phyloP scores from a whole-genome alignment of 1,284 basidiomycete genomes.

The Cerrena zonata region DNA sequence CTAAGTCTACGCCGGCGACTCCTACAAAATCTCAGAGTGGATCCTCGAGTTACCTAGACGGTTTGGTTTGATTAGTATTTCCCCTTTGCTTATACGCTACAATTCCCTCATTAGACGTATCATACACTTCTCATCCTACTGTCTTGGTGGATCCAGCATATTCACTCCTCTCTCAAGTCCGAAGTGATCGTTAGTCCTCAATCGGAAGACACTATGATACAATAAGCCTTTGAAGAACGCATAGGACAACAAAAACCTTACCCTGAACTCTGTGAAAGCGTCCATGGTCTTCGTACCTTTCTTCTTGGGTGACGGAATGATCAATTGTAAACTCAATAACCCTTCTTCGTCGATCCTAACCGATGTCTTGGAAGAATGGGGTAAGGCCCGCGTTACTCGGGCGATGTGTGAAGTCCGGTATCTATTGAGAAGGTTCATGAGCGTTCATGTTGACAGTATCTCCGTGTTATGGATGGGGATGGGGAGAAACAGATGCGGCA shows the following conservation, averaged over 20 bases:
- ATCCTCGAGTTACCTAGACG: neutral
- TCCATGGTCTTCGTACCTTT: slow-evolving; percentile 41
- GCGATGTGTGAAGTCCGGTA: slow-evolving; percentile 75
- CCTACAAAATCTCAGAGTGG: neutral
- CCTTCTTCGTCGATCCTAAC: slow-evolving; percentile 78
- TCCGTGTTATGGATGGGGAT: too few relatives aligned
- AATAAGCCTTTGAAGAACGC: slow-evolving; percentile 3
- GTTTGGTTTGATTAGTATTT: neutral
- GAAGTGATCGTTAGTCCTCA: slow-evolving; percentile 21
- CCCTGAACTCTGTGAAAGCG: slow-evolving; percentile 81
- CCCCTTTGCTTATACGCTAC: neutral
- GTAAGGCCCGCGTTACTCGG: slow-evolving; percentile 66
- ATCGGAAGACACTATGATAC: slow-evolving; percentile 44
- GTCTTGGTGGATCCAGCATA: neutral
- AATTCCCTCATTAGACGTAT: neutral
- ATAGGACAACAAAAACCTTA: slow-evolving; percentile 35
- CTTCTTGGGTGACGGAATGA: slow-evolving; percentile 65
- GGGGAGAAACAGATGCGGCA: too few relatives aligned
- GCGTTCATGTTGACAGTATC: neutral
- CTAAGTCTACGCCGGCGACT: slow-evolving; percentile 18
- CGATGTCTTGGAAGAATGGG: slow-evolving; percentile 79
- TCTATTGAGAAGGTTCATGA: slow-evolving; percentile 34
- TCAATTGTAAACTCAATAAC: slow-evolving; percentile 77
- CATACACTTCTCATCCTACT: neutral
- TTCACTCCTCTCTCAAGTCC: neutral